These are phyloP conservation scores for Cyberlindnera sargentensis DNA, from an alignment of 805 yeast species.

Conservation along the genomic window DNA sequence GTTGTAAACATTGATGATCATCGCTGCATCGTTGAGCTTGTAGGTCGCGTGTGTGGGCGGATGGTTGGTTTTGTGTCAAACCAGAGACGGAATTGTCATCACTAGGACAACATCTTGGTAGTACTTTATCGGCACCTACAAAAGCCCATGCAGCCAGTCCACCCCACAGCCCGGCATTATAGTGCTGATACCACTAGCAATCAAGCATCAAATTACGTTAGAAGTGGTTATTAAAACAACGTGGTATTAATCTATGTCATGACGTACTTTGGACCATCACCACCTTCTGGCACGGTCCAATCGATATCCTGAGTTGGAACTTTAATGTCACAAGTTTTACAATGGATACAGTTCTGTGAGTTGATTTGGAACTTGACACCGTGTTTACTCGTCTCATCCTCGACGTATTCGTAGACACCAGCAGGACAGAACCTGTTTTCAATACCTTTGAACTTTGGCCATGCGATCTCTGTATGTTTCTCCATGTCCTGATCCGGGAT, in stretches of 20 bases:
- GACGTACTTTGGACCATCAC: slow-evolving; percentile 95
- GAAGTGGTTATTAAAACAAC: too few species aligned
- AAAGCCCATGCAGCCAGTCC: too few species aligned
- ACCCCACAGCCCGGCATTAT: too few species aligned
- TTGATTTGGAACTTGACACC: slow-evolving; percentile 90
- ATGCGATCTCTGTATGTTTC: slow-evolving; percentile 61
- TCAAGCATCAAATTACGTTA: too few species aligned
- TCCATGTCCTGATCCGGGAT: slow-evolving; percentile 54
- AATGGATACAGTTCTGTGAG: slow-evolving; percentile 95
- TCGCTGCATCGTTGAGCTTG: too few species aligned
- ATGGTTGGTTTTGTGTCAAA: too few species aligned
- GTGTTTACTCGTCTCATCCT: slow-evolving; percentile 45
- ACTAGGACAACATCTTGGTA: too few species aligned
- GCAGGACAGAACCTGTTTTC: slow-evolving; percentile 97
- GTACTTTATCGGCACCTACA: too few species aligned
- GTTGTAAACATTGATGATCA: too few species aligned
- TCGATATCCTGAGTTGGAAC: slow-evolving; percentile 90
- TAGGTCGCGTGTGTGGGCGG: too few species aligned
- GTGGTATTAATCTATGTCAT: slow-evolving; percentile 43
- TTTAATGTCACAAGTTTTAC: slow-evolving; percentile 97
- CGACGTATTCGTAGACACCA: slow-evolving; percentile 89
- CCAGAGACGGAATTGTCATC: too few species aligned
- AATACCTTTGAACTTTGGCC: slow-evolving; percentile 75
- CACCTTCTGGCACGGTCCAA: slow-evolving; percentile 99
- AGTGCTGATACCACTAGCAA: neutral